Conservation (phyloP, 1,139 yeast species). For the Saccharomycopsis hybrid region DNA sequence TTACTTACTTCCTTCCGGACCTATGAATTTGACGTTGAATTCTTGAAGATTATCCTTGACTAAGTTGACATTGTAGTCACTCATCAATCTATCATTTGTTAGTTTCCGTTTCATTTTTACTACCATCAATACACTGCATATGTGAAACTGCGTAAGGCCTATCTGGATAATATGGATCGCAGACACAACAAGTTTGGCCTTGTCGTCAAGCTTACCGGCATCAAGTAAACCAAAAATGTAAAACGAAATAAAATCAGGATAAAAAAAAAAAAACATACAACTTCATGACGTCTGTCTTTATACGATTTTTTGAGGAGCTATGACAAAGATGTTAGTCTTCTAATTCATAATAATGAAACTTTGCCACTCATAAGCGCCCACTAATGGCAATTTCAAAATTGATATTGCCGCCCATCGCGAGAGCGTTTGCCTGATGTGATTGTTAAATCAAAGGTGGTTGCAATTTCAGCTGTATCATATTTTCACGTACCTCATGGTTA, state of each 20-base stretch:
- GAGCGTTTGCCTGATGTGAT: too few relatives aligned
- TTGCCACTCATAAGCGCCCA: neutral
- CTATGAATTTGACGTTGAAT: slow-evolving; percentile 77
- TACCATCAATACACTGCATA: too few relatives aligned
- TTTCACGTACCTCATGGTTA: too few relatives aligned
- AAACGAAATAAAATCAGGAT: neutral
- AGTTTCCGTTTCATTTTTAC: neutral
- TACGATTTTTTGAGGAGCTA: slow-evolving; percentile 65
- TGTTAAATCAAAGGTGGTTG: too few relatives aligned
- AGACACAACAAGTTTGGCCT: neutral
- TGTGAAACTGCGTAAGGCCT: neutral
- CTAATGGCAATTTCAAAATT: too few relatives aligned
- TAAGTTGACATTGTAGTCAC: slow-evolving; percentile 84
- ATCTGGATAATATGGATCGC: neutral
- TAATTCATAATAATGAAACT: neutral
- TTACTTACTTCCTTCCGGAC: slow-evolving; percentile 66
- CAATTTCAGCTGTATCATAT: too few relatives aligned
- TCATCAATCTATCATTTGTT: slow-evolving; percentile 49
- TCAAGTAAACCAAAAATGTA: neutral
- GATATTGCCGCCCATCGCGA: too few relatives aligned
- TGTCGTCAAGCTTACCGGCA: too few relatives aligned
- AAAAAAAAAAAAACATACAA: slow-evolving; percentile 39
- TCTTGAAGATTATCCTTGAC: slow-evolving; percentile 89
- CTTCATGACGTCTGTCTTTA: slow-evolving; percentile 96
- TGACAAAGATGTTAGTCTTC: neutral